Evolutionary conservation across 345 rosid species (phyloP).

Genomic region (Camelina hispida): DNA sequence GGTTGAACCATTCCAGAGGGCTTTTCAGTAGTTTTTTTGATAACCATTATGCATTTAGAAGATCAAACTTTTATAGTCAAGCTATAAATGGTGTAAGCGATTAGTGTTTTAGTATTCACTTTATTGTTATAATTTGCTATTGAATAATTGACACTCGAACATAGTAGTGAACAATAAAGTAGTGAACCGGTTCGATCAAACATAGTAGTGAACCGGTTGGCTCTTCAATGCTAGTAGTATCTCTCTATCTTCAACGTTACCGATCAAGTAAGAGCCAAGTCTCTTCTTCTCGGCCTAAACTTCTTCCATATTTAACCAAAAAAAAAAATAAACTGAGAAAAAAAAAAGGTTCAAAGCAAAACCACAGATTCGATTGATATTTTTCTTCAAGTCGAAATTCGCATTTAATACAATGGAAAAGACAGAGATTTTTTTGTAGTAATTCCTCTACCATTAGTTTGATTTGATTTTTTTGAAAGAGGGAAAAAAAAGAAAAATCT

Average conservation of each 20-base stretch:
- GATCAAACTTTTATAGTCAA: too few species aligned
- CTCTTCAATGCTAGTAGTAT: not conserved
- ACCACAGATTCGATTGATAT: conserved; percentile 38
- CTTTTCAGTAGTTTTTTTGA: not conserved
- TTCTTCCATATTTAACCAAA: not conserved
- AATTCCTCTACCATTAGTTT: conserved; percentile 42
- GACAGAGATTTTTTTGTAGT: not conserved
- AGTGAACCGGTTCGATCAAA: conserved; percentile 35
- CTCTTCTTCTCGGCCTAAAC: conserved; percentile 31
- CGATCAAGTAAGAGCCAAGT: conserved; percentile 12
- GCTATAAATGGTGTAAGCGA: too few species aligned
- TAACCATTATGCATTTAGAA: too few species aligned
- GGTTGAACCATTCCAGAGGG: not conserved
- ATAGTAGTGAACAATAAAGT: not conserved
- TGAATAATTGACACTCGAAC: not conserved
- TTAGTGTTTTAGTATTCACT: too few species aligned
- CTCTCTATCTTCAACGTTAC: conserved; percentile 25
- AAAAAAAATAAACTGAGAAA: not conserved
- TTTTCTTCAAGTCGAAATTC: not conserved
- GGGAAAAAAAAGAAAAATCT: conserved; percentile 7
- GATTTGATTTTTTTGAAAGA: not conserved
- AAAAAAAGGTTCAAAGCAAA: conserved; percentile 13
- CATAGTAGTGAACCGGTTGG: conserved; percentile 1
- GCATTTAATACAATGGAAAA: not conserved
- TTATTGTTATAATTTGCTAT: too few species aligned